A percentile compares a stretch with the other conserved stretches of the same genome.
Conservation (phyloP, 495 filamentous ascomycete genomes). For the Lentithecium fluviatile region DNA sequence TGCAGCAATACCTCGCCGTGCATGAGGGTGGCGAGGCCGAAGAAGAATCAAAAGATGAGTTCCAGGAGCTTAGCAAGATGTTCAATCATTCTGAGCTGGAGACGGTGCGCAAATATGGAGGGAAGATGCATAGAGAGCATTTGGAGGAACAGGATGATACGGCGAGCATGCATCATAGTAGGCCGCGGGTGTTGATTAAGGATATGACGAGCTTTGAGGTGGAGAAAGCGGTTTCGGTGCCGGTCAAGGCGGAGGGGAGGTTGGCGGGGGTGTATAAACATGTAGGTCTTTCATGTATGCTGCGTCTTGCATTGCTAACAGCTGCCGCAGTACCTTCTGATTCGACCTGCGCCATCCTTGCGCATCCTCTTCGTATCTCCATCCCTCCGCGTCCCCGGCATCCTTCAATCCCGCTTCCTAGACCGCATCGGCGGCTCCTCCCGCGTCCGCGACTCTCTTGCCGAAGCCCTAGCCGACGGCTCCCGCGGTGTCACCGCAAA, state of each 20-base stretch:
- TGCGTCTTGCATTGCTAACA: background rate
- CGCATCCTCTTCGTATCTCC: conserved; percentile 67
- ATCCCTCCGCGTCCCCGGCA: conserved; percentile 62
- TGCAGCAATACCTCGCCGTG: conserved; percentile 47
- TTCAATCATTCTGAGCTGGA: conserved; percentile 60
- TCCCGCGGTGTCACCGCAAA: conserved; percentile 58
- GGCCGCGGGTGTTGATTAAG: conserved; percentile 44
- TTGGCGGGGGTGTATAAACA: conserved; percentile 50
- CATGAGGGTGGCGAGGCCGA: conserved; percentile 34
- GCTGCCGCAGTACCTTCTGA: conserved; percentile 55
- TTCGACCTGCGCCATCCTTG: conserved; percentile 60
- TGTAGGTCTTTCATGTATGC: conserved; percentile 21
- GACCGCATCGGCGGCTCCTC: conserved; percentile 57
- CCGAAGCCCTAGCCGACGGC: conserved; percentile 55
- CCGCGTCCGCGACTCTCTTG: conserved; percentile 54
- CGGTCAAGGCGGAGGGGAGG: conserved; percentile 33
- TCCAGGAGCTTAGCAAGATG: conserved; percentile 62
- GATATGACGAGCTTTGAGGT: conserved; percentile 33
- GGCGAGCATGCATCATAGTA: conserved; percentile 38
- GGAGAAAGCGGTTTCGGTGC: conserved; percentile 3
- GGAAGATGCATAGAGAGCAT: conserved; percentile 55
- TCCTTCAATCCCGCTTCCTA: conserved; percentile 63
- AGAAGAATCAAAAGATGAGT: conserved; percentile 47
- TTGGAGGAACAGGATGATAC: conserved; percentile 47
- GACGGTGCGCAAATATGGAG: conserved; percentile 55